phyloP scores from a whole-genome alignment of 768 basidiomycete genomes.

The Lactarius hengduanensis region DNA sequence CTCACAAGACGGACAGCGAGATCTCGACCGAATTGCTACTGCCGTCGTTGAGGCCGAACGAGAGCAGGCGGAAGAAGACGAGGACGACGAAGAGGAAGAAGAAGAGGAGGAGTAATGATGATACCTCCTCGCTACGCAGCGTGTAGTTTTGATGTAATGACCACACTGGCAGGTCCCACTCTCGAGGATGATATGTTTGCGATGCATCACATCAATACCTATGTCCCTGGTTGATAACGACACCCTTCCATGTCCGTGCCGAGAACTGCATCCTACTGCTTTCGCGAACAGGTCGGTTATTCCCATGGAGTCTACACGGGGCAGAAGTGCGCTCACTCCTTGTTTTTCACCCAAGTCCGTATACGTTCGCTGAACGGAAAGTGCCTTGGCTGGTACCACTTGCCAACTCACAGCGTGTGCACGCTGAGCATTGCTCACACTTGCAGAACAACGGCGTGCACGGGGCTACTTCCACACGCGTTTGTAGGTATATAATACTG shows the following conservation, averaged over 20 bases:
- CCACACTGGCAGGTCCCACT: conserved; percentile 20
- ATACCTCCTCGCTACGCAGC: conserved; percentile 5
- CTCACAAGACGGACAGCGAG: conserved; percentile 94
- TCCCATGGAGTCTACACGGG: background rate
- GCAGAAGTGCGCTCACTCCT: background rate
- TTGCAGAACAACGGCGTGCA: background rate
- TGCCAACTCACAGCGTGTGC: background rate
- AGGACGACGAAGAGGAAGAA: conserved; percentile 58
- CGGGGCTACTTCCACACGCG: too few relatives aligned
- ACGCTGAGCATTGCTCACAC: background rate
- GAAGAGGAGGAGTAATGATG: conserved; percentile 42
- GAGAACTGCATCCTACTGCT: too few relatives aligned
- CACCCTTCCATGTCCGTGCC: background rate
- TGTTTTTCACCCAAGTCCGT: background rate
- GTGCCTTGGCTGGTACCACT: background rate
- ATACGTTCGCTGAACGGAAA: background rate
- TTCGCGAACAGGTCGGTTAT: background rate
- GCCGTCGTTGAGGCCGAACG: conserved; percentile 78
- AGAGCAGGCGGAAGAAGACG: conserved; percentile 75
- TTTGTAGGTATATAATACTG: background rate
- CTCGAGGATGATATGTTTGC: conserved; percentile 19
- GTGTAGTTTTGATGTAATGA: conserved; percentile 22
- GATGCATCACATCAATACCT: background rate
- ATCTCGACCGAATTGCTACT: conserved; percentile 91
- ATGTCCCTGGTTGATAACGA: background rate